Percentiles rank a stretch among this genome's conserved stretches.
Conservation (phyloP, 371 early-diverging fungal genomes). For the Apophysomyces trapeziformis region DNA sequence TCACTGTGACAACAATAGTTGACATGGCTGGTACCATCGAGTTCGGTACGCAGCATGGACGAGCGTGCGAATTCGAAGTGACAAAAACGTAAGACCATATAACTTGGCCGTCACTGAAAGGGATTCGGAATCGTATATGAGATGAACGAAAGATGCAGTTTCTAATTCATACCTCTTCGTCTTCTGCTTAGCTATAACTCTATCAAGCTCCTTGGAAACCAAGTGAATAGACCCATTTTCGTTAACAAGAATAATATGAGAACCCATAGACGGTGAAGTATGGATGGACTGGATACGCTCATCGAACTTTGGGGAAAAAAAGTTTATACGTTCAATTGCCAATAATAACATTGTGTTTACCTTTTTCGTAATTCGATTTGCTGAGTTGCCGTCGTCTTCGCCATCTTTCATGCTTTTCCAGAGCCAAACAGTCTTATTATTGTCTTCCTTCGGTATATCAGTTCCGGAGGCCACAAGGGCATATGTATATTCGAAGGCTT, state of each 20-base stretch:
- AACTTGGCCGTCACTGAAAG: slow-evolving; percentile 23
- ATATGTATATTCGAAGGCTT: slow-evolving; percentile 54
- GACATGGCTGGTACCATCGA: slow-evolving; percentile 54
- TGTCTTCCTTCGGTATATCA: slow-evolving; percentile 57
- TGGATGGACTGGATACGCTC: slow-evolving; percentile 55
- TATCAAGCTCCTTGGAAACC: slow-evolving; percentile 56
- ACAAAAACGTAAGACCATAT: slow-evolving; percentile 58
- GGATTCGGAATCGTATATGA: background rate
- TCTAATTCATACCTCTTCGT: slow-evolving; percentile 17
- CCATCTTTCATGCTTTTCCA: slow-evolving; percentile 47
- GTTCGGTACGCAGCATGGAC: slow-evolving; percentile 52
- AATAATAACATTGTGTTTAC: slow-evolving; percentile 15
- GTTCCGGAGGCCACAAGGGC: slow-evolving; percentile 59
- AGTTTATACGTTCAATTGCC: background rate
- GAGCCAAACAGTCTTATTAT: slow-evolving; percentile 57
- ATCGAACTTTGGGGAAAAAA: slow-evolving; percentile 45
- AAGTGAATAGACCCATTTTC: slow-evolving; percentile 56
- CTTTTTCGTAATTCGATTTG: slow-evolving; percentile 33
- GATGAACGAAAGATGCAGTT: background rate
- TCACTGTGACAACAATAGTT: slow-evolving; percentile 51
- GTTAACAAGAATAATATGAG: slow-evolving; percentile 55
- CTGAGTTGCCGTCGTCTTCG: slow-evolving; percentile 26
- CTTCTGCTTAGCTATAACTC: slow-evolving; percentile 45
- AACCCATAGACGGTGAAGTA: slow-evolving; percentile 50
- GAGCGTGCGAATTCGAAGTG: slow-evolving; percentile 44